A percentile compares a stretch with the other conserved stretches of the same genome.
Conservation (phyloP, 345 rosid species). For the Limnanthes douglasii region DNA sequence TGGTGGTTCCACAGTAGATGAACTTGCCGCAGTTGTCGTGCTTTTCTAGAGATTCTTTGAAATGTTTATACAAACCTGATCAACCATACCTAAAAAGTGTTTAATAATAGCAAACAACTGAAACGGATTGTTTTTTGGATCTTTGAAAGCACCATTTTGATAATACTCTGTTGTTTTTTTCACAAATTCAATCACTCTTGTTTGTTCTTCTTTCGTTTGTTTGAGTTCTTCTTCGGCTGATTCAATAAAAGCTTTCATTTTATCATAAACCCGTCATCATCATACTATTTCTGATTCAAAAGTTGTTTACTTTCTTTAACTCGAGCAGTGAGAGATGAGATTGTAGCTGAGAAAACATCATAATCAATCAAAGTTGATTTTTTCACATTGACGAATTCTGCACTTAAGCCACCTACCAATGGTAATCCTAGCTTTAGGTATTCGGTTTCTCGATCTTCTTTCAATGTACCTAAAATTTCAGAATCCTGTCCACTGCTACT, state of each 20-base stretch:
- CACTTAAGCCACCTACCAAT: slow-evolving; percentile 51
- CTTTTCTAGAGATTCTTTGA: slow-evolving; percentile 45
- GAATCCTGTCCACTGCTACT: slow-evolving; percentile 10
- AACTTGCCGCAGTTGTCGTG: slow-evolving; percentile 11
- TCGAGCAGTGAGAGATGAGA: slow-evolving; percentile 25
- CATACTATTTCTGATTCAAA: slow-evolving; percentile 15
- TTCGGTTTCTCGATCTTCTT: slow-evolving; percentile 45
- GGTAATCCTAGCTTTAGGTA: slow-evolving; percentile 60
- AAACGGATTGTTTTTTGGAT: slow-evolving; percentile 30
- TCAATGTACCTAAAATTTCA: slow-evolving; percentile 12
- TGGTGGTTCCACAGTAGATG: too few relatives aligned
- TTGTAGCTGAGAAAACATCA: slow-evolving; percentile 27
- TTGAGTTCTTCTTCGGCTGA: slow-evolving; percentile 47
- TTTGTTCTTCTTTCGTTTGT: slow-evolving; percentile 29
- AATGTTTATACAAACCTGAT: slow-evolving; percentile 48
- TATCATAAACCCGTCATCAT: slow-evolving; percentile 32
- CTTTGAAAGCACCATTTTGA: slow-evolving; percentile 55
- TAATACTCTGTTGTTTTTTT: slow-evolving; percentile 63
- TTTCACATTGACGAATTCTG: slow-evolving; percentile 58
- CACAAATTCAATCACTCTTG: slow-evolving; percentile 43
- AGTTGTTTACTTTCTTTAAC: slow-evolving; percentile 28
- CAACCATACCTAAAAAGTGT: slow-evolving; percentile 72
- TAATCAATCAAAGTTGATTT: slow-evolving; percentile 64
- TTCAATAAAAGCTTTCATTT: slow-evolving; percentile 40
- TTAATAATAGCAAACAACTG: slow-evolving; percentile 54